phyloP scores from a whole-genome alignment of 495 filamentous ascomycete genomes.

The Staphylotrichum longicolle region DNA sequence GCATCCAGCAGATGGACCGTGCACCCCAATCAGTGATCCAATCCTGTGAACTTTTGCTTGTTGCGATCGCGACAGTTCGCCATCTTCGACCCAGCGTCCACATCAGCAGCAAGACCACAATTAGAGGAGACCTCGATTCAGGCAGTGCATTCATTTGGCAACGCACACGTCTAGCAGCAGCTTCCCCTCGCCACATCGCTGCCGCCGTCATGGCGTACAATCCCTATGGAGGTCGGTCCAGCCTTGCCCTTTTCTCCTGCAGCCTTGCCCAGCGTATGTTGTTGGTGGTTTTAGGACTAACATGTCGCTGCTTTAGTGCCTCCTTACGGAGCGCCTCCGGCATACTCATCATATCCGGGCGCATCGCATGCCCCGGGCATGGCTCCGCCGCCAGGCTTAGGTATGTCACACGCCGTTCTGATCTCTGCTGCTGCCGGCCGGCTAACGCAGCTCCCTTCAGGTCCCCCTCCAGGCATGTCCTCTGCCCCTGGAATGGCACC shows the following conservation, averaged over 20 bases:
- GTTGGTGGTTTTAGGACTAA: constrained; percentile 13
- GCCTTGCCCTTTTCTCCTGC: constrained; percentile 8
- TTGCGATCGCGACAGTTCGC: constrained; percentile 13
- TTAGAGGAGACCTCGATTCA: neutral
- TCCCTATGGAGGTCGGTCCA: constrained; percentile 69
- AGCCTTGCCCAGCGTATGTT: neutral
- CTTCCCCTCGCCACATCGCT: neutral
- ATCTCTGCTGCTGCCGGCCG: constrained; percentile 6
- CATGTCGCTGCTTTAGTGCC: constrained; percentile 31
- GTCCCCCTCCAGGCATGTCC: constrained; percentile 69
- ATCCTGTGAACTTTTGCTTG: constrained; percentile 21
- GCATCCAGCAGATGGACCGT: constrained; percentile 9
- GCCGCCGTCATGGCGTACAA: constrained; percentile 63
- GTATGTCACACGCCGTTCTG: constrained; percentile 49
- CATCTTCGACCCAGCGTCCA: neutral
- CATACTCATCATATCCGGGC: constrained; percentile 70
- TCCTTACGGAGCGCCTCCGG: constrained; percentile 70
- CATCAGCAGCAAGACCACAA: neutral
- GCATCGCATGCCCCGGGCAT: constrained; percentile 59
- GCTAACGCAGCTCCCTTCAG: constrained; percentile 33
- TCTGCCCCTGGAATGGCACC: constrained; percentile 75
- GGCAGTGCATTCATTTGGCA: too few relatives aligned
- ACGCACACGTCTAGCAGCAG: neutral
- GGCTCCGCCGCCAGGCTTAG: constrained; percentile 81
- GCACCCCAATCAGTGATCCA: neutral